phyloP scores from a whole-genome alignment of 2,329 filamentous ascomycete species.

The Aureobasidium sp. region DNA sequence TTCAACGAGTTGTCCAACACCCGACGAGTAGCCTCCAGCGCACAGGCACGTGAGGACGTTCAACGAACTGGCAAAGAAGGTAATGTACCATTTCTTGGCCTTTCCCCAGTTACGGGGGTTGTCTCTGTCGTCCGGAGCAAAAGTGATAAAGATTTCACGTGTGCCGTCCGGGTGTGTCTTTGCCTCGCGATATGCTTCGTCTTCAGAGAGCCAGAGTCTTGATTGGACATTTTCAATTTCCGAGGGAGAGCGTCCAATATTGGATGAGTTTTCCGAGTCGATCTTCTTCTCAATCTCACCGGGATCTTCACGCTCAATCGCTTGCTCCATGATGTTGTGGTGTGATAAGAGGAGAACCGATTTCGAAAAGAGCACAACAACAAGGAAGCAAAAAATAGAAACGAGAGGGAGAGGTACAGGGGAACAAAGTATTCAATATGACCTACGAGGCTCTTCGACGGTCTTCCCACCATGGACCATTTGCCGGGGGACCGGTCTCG shows the following conservation, averaged over 20 bases:
- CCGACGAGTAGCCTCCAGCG: slow-evolving; percentile 17
- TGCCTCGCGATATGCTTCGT: slow-evolving; percentile 19
- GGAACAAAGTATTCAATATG: background rate
- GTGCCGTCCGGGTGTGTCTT: slow-evolving; percentile 20
- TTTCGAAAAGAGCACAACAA: background rate
- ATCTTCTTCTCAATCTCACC: slow-evolving; percentile 16
- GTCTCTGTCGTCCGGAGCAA: slow-evolving; percentile 24
- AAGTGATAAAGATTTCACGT: slow-evolving; percentile 22
- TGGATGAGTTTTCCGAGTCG: slow-evolving; percentile 9
- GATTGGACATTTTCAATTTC: slow-evolving; percentile 8
- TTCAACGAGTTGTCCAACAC: slow-evolving; percentile 7
- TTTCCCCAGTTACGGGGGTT: slow-evolving; percentile 37
- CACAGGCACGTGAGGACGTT: slow-evolving; percentile 22
- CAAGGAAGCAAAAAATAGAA: background rate
- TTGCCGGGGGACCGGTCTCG: slow-evolving; percentile 3
- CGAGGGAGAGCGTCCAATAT: background rate
- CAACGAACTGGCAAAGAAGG: slow-evolving; percentile 33
- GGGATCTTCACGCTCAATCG: slow-evolving; percentile 16
- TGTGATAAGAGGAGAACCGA: background rate
- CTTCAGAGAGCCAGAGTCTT: slow-evolving; percentile 18
- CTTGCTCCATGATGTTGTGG: slow-evolving; percentile 10
- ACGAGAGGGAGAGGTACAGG: background rate
- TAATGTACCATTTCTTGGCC: slow-evolving; percentile 37
- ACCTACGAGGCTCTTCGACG: background rate
- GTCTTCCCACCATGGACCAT: background rate